These are phyloP conservation scores for Cytospora leucostoma DNA, from an alignment of 2,329 filamentous ascomycete species.

Conservation along the genomic window DNA sequence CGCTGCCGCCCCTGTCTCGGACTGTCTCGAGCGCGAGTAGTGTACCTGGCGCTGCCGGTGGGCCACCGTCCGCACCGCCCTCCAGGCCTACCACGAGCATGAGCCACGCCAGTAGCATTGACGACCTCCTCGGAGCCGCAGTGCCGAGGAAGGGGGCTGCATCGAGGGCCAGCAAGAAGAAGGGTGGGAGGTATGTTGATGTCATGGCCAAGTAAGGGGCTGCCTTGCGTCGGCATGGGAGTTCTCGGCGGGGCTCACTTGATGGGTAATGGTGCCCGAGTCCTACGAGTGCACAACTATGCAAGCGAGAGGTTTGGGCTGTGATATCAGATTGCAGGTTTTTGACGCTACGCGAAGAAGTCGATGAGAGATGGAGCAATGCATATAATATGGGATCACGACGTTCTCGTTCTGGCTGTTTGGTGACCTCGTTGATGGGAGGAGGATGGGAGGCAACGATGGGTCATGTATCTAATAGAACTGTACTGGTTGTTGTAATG, in stretches of 20 bases:
- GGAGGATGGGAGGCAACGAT: neutral
- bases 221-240: neutral
- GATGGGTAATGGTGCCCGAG: neutral
- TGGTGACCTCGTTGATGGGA: neutral
- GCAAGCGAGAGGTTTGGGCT: neutral
- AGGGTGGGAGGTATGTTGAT: slow-evolving; percentile 83
- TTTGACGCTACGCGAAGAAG: slow-evolving; percentile 26
- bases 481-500: slow-evolving; percentile 19
- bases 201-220: slow-evolving; percentile 74
- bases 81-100: slow-evolving; percentile 76
- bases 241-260: neutral
- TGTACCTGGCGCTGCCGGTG: slow-evolving; percentile 31
- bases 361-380: slow-evolving; percentile 20
- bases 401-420: neutral
- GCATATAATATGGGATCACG: slow-evolving; percentile 13
- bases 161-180: slow-evolving; percentile 71
- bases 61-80: slow-evolving; percentile 54
- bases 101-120: slow-evolving; percentile 91
- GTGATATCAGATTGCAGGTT: neutral
- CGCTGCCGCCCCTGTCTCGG: slow-evolving; percentile 47
- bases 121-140: slow-evolving; percentile 81
- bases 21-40: slow-evolving; percentile 51
- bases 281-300: neutral
- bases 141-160: slow-evolving; percentile 64
- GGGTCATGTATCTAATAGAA: slow-evolving; percentile 17